phyloP scores from a whole-genome alignment of 2,329 filamentous ascomycete species.

The Tolypocladium guangdongense region DNA sequence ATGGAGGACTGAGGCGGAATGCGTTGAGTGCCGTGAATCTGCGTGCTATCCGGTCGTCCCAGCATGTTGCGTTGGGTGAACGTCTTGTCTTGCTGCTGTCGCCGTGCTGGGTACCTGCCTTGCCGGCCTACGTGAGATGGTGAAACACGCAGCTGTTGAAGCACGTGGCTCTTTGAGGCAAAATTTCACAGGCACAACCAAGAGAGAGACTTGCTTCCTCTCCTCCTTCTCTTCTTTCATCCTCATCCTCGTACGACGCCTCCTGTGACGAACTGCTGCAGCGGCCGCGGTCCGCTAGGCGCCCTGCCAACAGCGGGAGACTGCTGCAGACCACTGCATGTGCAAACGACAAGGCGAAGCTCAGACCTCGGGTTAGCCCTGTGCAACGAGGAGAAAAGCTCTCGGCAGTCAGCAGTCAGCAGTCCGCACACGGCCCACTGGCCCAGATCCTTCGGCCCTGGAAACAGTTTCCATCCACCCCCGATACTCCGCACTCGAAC shows the following conservation, averaged over 20 bases:
- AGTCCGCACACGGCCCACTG: neutral
- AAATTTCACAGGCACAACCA: neutral
- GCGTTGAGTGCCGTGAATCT: neutral
- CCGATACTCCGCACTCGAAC: neutral
- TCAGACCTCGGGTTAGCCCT: conserved; percentile 1
- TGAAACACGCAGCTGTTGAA: neutral
- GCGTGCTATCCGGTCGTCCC: neutral
- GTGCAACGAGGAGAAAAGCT: neutral
- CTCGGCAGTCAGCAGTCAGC: too few species aligned
- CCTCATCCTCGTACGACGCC: neutral
- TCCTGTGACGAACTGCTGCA: neutral
- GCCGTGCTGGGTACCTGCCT: neutral
- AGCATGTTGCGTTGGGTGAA: neutral
- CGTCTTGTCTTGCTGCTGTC: neutral
- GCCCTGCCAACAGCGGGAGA: neutral
- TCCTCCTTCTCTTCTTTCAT: neutral
- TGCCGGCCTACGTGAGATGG: neutral
- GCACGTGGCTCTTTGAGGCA: neutral
- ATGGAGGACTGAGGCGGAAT: neutral
- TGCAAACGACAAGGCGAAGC: conserved; percentile 5
- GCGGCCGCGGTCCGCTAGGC: neutral
- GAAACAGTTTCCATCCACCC: neutral
- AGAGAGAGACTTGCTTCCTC: neutral
- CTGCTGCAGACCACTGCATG: neutral
- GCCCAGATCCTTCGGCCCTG: neutral